phyloP scores from a whole-genome alignment of 495 filamentous ascomycete genomes.

The Entonaema liquescens region DNA sequence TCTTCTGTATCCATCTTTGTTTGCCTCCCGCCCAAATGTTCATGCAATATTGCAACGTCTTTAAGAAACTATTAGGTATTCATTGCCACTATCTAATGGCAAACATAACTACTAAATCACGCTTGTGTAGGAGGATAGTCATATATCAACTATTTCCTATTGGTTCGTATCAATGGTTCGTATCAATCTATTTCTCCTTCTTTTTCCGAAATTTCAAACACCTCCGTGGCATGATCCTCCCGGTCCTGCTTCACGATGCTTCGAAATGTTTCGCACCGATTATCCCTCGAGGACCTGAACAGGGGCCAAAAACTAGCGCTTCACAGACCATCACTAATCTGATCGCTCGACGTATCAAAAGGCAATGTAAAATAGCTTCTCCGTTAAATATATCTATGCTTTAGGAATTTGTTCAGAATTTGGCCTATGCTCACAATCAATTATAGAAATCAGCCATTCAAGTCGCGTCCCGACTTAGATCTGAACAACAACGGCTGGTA shows the following conservation, averaged over 20 bases:
- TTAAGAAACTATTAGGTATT: not conserved
- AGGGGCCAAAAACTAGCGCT: too few species aligned
- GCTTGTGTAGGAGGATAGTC: not conserved
- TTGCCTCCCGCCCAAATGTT: slow-evolving; percentile 7
- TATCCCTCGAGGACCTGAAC: not conserved
- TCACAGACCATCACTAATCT: too few species aligned
- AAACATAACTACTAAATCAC: slow-evolving; percentile 5
- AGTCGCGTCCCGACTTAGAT: too few species aligned
- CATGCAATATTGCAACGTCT: too few species aligned
- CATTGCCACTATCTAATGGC: not conserved
- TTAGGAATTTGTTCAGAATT: too few species aligned
- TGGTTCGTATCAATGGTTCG: slow-evolving; percentile 4
- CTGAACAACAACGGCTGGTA: too few species aligned
- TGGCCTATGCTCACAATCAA: too few species aligned
- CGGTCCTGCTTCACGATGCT: slow-evolving; percentile 16
- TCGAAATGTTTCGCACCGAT: slow-evolving; percentile 5
- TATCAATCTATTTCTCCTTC: slow-evolving; percentile 21
- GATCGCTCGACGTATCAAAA: too few species aligned
- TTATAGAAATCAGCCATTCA: too few species aligned
- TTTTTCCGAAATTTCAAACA: slow-evolving; percentile 36
- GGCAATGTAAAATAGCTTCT: too few species aligned
- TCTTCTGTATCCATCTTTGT: not conserved
- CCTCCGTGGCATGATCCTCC: slow-evolving; percentile 1
- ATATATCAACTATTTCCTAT: not conserved
- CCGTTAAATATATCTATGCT: too few species aligned